These are phyloP conservation scores for Didymella arachidicola DNA, from an alignment of 2,329 filamentous ascomycete species.

Conservation along the genomic window DNA sequence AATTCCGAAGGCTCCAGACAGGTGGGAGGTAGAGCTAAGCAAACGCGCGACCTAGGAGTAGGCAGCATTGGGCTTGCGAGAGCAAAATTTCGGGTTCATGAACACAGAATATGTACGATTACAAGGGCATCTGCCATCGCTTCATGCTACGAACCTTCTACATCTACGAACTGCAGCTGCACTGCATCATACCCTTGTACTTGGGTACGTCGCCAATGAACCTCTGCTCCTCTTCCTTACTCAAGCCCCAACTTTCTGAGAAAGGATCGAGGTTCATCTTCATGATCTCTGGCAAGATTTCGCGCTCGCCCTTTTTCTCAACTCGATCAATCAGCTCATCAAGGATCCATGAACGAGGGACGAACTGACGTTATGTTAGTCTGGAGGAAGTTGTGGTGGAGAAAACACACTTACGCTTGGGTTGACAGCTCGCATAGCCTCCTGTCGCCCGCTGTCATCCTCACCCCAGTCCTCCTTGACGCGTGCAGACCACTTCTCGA, in stretches of 20 bases:
- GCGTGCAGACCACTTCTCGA: conserved; percentile 77
- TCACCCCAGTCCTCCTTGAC: conserved; percentile 78
- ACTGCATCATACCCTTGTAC: conserved; percentile 82
- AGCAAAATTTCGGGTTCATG: no score
- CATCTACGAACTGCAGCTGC: conserved; percentile 81
- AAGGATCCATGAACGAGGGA: conserved; percentile 88
- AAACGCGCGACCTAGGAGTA: no score
- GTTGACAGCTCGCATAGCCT: conserved; percentile 84
- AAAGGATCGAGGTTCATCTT: conserved; percentile 86
- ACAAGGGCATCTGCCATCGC: no score
- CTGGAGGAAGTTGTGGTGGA: neutral
- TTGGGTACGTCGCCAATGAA: conserved; percentile 88
- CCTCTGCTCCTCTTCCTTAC: conserved; percentile 77
- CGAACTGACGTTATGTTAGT: conserved; percentile 62
- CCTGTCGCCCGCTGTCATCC: conserved; percentile 64
- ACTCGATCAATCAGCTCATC: conserved; percentile 92
- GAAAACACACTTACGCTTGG: conserved; percentile 66
- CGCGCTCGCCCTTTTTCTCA: conserved; percentile 81
- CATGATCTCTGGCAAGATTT: conserved; percentile 79
- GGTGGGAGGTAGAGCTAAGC: no score
- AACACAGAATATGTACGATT: no score
- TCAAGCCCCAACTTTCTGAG: conserved; percentile 74
- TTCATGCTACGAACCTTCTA: neutral
- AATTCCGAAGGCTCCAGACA: no score
- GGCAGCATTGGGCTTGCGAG: no score